Base-by-base conservation (phyloP, 169 alveolate genomes). In the Cryptosporidium viatorum region DNA sequence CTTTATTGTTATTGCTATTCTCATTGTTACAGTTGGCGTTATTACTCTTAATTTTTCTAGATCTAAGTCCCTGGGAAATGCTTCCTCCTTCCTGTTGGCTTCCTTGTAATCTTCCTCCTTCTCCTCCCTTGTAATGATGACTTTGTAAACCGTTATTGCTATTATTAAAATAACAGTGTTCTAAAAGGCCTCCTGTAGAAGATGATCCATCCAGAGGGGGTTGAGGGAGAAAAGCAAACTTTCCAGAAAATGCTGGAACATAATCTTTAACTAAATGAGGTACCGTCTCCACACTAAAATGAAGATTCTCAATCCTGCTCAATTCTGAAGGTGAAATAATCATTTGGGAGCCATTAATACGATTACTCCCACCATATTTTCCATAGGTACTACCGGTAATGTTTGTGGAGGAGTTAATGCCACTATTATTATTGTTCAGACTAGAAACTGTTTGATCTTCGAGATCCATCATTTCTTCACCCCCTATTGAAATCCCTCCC, bases 231-330 rank as follows among this genome's bases (percentile, higher is more conserved):
- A 26, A 80, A 23, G 89, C 89, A 48, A 80, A 80, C 33, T 80
- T 80, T 0, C 89, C 89, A 18, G 89, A 80, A 43, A 80, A 80
- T 10, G 89, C 71, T n/a, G 89, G 89, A 2, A 80, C 59, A 33
- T 80, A 80, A n/a, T 80, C 80, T 39, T 65, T 80, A 1, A 80
- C 89, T 33, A 80, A 43, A 23, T 29, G 26, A 9, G 89, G 89
- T 37, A 80, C 70, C 21, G 75, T 65, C 33, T 60, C 45, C 18
- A 23, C 75, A 18, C 70, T 21, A 3, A 80, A 80, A 18, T 80
- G 89, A n/a, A 80, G 55, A 48, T 80, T 29, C 55, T 80, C 80
- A n/a, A 80, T 62, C 45, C 75, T 80, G 55, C 41, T 65, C 31
- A 62, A 1, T 35, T 80, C 89, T 18, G 43, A 60, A 16, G 37